A percentile compares a stretch with the other conserved stretches of the same genome.
Evolutionary conservation across 331 rosid species (phyloP).

Genomic region (Quercus phellos): DNA sequence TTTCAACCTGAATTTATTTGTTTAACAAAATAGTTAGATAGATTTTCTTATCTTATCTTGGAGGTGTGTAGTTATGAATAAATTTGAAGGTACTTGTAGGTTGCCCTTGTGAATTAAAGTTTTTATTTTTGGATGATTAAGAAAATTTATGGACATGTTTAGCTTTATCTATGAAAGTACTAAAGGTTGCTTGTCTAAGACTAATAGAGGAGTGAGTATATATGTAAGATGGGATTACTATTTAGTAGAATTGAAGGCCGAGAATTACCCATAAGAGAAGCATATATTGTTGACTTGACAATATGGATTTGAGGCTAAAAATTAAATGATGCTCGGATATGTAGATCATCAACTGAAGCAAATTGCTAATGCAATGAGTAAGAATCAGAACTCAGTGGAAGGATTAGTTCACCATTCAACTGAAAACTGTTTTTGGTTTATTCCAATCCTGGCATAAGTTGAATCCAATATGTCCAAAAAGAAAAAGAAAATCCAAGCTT

Average conservation of each 20-base stretch:
- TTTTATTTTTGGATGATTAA: background rate
- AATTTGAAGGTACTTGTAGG: background rate
- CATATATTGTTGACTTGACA: background rate
- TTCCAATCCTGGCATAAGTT: background rate
- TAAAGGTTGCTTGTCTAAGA: background rate
- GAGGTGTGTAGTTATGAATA: background rate
- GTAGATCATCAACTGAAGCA: no score
- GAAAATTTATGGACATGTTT: background rate
- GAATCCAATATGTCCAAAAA: background rate
- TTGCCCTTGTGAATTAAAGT: background rate
- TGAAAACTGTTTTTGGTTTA: background rate
- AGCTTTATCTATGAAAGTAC: background rate
- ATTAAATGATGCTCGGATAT: no score
- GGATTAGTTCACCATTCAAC: no score
- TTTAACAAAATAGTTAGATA: background rate
- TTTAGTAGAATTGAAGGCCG: background rate
- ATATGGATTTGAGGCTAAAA: no score
- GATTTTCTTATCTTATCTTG: background rate
- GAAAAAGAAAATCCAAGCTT: background rate
- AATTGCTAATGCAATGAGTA: no score
- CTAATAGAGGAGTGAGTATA: background rate
- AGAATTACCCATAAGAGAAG: background rate
- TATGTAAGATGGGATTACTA: background rate
- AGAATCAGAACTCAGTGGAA: no score
- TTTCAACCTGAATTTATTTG: background rate